Conservation (phyloP, 495 filamentous ascomycete genomes). For the Aspergillus sclerotiicarbonarius region DNA sequence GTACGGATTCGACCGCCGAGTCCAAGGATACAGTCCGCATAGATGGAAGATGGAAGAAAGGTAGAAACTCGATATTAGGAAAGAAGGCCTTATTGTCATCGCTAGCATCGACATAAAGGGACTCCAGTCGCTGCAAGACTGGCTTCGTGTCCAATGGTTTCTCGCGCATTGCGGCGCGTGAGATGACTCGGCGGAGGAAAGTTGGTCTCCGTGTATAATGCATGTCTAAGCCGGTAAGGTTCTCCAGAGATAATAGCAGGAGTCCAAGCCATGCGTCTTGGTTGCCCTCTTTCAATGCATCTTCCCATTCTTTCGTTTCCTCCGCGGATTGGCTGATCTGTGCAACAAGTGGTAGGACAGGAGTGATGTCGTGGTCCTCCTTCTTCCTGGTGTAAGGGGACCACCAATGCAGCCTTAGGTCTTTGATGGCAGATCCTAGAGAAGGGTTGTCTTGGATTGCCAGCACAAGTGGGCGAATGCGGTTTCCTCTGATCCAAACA, state of each 20-base stretch:
- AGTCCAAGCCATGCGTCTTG: slow-evolving; percentile 11
- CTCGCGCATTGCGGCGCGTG: slow-evolving; percentile 3
- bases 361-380: not conserved
- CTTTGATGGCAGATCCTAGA: not conserved
- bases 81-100: slow-evolving; percentile 2
- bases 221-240: not conserved
- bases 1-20: slow-evolving; percentile 2
- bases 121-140: slow-evolving; percentile 10
- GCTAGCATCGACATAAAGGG: not conserved
- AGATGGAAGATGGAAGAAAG: slow-evolving; percentile 16
- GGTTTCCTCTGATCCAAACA: not conserved
- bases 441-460: slow-evolving; percentile 1
- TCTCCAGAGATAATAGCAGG: slow-evolving; percentile 10
- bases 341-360: not conserved
- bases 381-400: not conserved
- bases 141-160: slow-evolving; percentile 11
- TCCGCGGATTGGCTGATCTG: slow-evolving; percentile 4
- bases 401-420: not conserved
- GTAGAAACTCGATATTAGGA: not conserved
- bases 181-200: not conserved
- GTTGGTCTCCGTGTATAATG: not conserved
- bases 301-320: slow-evolving; percentile 6
- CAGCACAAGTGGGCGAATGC: not conserved
- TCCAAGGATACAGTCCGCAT: slow-evolving; percentile 6
- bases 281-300: not conserved